These are phyloP conservation scores for Berberis vulgaris DNA, from an alignment of 164 flowering plant species.

Conservation along the genomic window DNA sequence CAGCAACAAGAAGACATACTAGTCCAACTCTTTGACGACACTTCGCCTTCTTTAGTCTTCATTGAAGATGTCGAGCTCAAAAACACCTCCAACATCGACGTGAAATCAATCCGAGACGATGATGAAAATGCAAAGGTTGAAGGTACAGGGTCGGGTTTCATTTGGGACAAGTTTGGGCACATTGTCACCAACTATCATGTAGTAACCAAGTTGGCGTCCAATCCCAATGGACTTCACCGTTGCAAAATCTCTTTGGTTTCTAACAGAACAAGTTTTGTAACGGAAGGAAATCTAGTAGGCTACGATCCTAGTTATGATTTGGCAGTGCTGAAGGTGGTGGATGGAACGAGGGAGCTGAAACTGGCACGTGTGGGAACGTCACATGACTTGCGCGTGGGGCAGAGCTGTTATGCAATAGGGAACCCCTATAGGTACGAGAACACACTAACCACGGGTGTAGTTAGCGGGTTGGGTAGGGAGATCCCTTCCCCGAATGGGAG, in stretches of 20 bases:
- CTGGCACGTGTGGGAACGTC: conserved; percentile 69
- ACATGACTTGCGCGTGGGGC: conserved; percentile 59
- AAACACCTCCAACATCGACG: conserved; percentile 26
- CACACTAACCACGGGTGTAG: conserved; percentile 93
- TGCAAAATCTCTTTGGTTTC: conserved; percentile 74
- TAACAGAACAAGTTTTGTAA: conserved; percentile 41
- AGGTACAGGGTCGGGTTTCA: conserved; percentile 94
- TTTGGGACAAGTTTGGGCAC: conserved; percentile 92
- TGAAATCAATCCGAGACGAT: conserved; percentile 15
- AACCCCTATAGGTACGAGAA: conserved; percentile 88
- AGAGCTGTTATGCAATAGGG: conserved; percentile 90
- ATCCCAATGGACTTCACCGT: conserved; percentile 56
- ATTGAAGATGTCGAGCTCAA: conserved; percentile 55
- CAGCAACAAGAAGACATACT: too few relatives aligned
- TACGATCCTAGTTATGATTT: conserved; percentile 74
- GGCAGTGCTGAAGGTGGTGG: conserved; percentile 75
- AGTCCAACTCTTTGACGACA: conserved; percentile 12
- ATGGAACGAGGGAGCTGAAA: conserved; percentile 46
- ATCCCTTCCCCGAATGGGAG: conserved; percentile 86
- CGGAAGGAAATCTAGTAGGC: conserved; percentile 67
- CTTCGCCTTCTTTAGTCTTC: conserved; percentile 72
- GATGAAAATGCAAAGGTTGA: conserved; percentile 64
- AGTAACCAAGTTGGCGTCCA: conserved; percentile 70
- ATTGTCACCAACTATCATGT: conserved; percentile 97
- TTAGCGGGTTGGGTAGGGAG: conserved; percentile 88